Evolutionary conservation across 352 stramenopile genomes (phyloP).

Genomic region (Pythium apleroticum): DNA sequence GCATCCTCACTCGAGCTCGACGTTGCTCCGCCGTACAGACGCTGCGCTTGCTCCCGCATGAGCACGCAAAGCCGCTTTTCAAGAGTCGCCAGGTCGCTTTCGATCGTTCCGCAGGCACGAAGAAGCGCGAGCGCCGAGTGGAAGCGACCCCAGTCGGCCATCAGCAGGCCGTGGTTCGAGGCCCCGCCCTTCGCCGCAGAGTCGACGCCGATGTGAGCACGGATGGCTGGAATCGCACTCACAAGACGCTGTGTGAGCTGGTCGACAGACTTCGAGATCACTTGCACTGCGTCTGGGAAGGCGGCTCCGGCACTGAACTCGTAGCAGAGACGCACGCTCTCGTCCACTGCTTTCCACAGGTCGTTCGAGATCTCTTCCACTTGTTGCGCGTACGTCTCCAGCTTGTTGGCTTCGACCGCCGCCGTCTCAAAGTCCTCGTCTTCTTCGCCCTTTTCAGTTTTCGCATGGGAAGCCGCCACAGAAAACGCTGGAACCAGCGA

Average conservation of each 20-base stretch:
- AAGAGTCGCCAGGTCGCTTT: slow-evolving; percentile 46
- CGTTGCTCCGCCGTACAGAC: slow-evolving; percentile 16
- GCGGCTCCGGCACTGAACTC: slow-evolving; percentile 53
- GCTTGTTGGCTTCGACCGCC: slow-evolving; percentile 27
- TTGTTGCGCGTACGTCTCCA: slow-evolving; percentile 56
- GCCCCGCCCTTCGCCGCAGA: not conserved
- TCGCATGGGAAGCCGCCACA: not conserved
- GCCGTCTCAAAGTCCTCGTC: slow-evolving; percentile 31
- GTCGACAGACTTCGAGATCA: slow-evolving; percentile 32
- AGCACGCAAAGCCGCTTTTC: slow-evolving; percentile 50
- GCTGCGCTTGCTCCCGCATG: slow-evolving; percentile 55
- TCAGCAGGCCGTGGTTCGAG: not conserved
- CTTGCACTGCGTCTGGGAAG: slow-evolving; percentile 58
- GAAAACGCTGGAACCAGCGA: slow-evolving; percentile 44
- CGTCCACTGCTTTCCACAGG: slow-evolving; percentile 46
- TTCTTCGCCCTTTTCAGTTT: slow-evolving; percentile 15
- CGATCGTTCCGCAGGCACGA: slow-evolving; percentile 52
- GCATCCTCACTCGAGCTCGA: not conserved
- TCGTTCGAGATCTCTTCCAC: slow-evolving; percentile 54
- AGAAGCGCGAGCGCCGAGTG: slow-evolving; percentile 64
- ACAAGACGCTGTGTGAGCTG: slow-evolving; percentile 45
- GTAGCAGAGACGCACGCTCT: slow-evolving; percentile 56
- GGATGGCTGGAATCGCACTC: slow-evolving; percentile 43
- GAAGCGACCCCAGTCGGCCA: slow-evolving; percentile 71
- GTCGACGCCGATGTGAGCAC: slow-evolving; percentile 40